Evolutionary conservation across 2,329 filamentous ascomycete genomes (phyloP), one percentile per base, ranked within the genome.

Genomic region (Teratosphaeriaceae sp.): DNA sequence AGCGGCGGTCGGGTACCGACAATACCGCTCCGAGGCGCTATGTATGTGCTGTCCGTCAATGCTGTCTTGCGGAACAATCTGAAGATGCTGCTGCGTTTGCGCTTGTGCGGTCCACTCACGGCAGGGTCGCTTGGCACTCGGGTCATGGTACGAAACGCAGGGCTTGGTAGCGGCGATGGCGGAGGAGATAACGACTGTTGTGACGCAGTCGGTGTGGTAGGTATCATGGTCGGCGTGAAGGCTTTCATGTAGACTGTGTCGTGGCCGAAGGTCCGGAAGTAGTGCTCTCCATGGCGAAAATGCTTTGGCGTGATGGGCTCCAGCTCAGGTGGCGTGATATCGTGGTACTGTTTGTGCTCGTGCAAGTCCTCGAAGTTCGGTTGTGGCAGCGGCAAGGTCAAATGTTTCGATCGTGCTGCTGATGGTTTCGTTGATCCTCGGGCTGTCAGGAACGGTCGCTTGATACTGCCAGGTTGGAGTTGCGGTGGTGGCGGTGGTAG

Each of bases 261-360:
- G 7, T 27, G 24, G 19, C 34, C 36, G 24, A 56, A 56, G 11
- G 52, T 45, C 3, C 40, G 48, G 33, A 59, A 59, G 22, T 56
- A 58, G 12, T 49, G 52, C 19, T 53, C 48, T 8, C 46, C 50
- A 24, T 50, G 49, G 12, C 40, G 38, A 12, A 51, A 51, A 16
- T 33, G 12, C 5, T 33, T 33, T 4, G 46, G 43, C 1, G 40
- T 23, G n/a, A 30, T 23, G 7, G 47, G 49, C 20, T 54, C 55
- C 5, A 35, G 31, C 29, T 55, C 48, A 20, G 51, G 49, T 3
- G 55, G 53, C 11, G 54, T 57, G n/a, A 51, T 42, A 31, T 54
- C 43, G 31, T 50, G 48, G 24, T 50, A 51, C 15, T 50, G 46
- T 38, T 38, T 50, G 15, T 43, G 43, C 26, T 33, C 24, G 18